Conservation (phyloP, 202 grass and related monocot species). For the Elaeis oleifera region DNA sequence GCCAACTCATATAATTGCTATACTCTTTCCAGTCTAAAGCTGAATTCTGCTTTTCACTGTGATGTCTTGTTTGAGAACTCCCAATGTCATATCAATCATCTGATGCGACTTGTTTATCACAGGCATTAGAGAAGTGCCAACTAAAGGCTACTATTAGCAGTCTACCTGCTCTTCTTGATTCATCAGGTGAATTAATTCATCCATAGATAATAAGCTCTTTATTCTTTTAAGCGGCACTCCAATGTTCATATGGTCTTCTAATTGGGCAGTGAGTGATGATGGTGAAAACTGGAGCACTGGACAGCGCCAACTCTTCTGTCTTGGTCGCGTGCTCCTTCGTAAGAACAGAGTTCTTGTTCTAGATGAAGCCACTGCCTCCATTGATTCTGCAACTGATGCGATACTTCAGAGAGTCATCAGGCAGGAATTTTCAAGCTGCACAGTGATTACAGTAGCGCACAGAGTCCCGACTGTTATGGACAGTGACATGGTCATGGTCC, state of each 20-base stretch:
- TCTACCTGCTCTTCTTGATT: slow-evolving; percentile 74
- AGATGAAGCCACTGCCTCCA: slow-evolving; percentile 90
- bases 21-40: too few relatives aligned
- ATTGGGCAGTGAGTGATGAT: slow-evolving; percentile 66
- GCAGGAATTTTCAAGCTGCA: slow-evolving; percentile 68
- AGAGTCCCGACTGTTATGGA: slow-evolving; percentile 86
- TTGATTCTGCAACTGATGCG: slow-evolving; percentile 79
- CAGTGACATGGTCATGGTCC: slow-evolving; percentile 82
- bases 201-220: not conserved
- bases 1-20: too few relatives aligned
- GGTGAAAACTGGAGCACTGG: slow-evolving; percentile 85
- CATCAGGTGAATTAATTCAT: slow-evolving; percentile 37
- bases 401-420: slow-evolving; percentile 78
- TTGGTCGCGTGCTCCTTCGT: slow-evolving; percentile 71
- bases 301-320: slow-evolving; percentile 90
- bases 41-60: too few relatives aligned
- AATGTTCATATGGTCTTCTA: not conserved
- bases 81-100: too few relatives aligned
- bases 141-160: slow-evolving; percentile 50
- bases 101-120: slow-evolving; percentile 7
- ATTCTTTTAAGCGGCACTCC: not conserved
- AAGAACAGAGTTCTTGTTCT: slow-evolving; percentile 79
- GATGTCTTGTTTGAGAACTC: too few relatives aligned
- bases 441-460: slow-evolving; percentile 81
- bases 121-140: slow-evolving; percentile 87